These are phyloP conservation scores for Kwoniella heveanensis DNA, from an alignment of 768 basidiomycete genomes.

Conservation along the genomic window DNA sequence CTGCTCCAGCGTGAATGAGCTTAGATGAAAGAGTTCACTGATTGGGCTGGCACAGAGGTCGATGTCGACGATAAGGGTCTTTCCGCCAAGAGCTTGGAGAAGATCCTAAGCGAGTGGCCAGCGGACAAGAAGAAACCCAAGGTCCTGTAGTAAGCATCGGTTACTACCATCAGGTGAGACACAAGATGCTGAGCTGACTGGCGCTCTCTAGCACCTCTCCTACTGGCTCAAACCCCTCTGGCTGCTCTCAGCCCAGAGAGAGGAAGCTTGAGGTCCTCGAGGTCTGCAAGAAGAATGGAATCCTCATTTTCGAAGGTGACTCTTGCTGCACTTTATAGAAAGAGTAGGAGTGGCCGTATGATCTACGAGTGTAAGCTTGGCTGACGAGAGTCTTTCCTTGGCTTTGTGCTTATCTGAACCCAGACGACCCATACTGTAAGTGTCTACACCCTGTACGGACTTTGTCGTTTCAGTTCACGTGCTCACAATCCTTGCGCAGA, in stretches of 20 bases:
- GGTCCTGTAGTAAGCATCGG: constrained; percentile 75
- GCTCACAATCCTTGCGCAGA: constrained; percentile 28
- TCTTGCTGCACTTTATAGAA: too few relatives aligned
- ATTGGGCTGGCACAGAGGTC: constrained; percentile 64
- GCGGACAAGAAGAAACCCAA: constrained; percentile 70
- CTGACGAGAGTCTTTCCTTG: not conserved
- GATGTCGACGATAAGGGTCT: constrained; percentile 75
- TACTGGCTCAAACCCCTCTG: constrained; percentile 82
- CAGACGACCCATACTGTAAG: constrained; percentile 68
- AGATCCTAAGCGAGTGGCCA: constrained; percentile 75
- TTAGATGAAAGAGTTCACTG: too few relatives aligned
- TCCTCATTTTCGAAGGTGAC: constrained; percentile 83
- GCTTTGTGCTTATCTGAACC: not conserved
- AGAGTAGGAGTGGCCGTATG: too few relatives aligned
- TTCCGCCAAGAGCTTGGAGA: constrained; percentile 63
- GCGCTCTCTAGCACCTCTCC: constrained; percentile 43
- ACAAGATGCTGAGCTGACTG: not conserved
- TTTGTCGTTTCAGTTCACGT: not conserved
- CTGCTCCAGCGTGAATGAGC: not conserved
- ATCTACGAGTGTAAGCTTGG: too few relatives aligned
- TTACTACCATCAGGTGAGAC: not conserved
- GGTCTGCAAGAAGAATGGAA: constrained; percentile 71
- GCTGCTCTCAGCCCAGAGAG: constrained; percentile 71
- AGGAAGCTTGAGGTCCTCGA: constrained; percentile 69
- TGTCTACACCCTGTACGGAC: too few relatives aligned